Evolutionary conservation across 2,329 filamentous ascomycete species (phyloP).

Genomic region (Xylaria sp.): DNA sequence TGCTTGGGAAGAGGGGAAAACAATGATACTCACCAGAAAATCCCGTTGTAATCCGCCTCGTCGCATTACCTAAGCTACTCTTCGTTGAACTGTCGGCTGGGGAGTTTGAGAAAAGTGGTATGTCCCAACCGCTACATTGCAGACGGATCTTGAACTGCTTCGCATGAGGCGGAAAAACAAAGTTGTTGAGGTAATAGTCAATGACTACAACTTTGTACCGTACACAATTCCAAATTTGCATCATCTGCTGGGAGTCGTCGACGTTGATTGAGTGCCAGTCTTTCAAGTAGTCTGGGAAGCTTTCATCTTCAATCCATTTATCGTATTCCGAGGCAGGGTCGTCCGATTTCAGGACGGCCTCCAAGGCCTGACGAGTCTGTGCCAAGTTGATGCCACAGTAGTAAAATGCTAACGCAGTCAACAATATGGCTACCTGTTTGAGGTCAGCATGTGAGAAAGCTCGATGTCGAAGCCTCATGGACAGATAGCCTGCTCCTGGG

Average conservation of each 20-base stretch:
- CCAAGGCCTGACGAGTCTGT: constrained; percentile 54
- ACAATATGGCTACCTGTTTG: constrained; percentile 59
- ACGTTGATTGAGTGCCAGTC: constrained; percentile 62
- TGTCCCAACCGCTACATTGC: constrained; percentile 68
- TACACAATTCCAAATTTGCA: constrained; percentile 53
- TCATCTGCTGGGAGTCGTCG: constrained; percentile 56
- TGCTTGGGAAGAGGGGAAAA: not conserved
- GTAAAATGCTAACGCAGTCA: constrained; percentile 71
- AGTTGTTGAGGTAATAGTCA: constrained; percentile 64
- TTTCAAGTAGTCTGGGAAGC: constrained; percentile 48
- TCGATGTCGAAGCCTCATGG: not conserved
- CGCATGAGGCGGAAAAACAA: constrained; percentile 67
- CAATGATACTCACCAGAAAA: constrained; percentile 56
- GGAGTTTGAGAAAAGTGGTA: constrained; percentile 50
- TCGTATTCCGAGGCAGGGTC: constrained; percentile 61
- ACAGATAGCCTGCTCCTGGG: not conserved
- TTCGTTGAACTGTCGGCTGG: constrained; percentile 11
- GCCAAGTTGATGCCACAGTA: constrained; percentile 56
- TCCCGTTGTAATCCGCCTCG: constrained; percentile 56
- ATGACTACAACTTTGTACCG: constrained; percentile 53
- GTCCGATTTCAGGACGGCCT: constrained; percentile 56
- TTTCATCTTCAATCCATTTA: constrained; percentile 45
- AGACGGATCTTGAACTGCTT: constrained; percentile 67
- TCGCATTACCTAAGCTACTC: constrained; percentile 10
- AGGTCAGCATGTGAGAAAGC: constrained; percentile 2